Conservation (phyloP, 371 early-diverging fungal species). For the Synchytrium microbalum region DNA sequence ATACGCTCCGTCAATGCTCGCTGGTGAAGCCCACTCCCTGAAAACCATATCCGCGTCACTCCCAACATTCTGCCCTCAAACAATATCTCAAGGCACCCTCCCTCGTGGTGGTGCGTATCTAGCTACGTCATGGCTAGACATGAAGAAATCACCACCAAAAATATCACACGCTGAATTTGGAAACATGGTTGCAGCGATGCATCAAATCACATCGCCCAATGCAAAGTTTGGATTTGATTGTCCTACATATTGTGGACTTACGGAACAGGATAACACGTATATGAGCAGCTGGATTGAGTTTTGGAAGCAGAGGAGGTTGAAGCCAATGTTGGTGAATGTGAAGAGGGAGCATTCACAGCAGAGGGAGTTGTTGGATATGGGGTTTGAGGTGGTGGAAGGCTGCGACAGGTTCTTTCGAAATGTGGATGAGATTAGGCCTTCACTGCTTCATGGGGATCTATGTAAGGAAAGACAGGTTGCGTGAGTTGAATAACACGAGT, state of each 20-base stretch:
- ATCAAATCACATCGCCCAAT: slow-evolving; percentile 11
- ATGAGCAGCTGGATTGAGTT: slow-evolving; percentile 21
- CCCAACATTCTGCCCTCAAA: background rate
- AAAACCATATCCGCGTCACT: background rate
- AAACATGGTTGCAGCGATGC: slow-evolving; percentile 18
- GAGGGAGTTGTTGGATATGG: slow-evolving; percentile 6
- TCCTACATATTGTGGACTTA: slow-evolving; percentile 25
- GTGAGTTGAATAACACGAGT: background rate
- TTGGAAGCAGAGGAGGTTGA: slow-evolving; percentile 22
- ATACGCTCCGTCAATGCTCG: background rate
- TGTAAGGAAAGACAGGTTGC: slow-evolving; percentile 11
- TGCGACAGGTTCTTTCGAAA: slow-evolving; percentile 7
- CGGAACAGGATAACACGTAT: slow-evolving; percentile 29
- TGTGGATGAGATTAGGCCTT: slow-evolving; percentile 19
- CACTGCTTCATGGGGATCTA: slow-evolving; percentile 33
- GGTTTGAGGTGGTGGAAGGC: background rate
- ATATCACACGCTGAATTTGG: slow-evolving; percentile 18
- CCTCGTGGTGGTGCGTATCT: slow-evolving; percentile 1
- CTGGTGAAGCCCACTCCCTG: background rate
- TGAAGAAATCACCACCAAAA: background rate
- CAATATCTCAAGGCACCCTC: background rate
- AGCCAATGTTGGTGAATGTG: slow-evolving; percentile 17
- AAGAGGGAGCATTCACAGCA: background rate
- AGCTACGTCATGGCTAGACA: background rate
- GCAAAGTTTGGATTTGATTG: slow-evolving; percentile 25